Evolutionary conservation across 257 asterid species (phyloP), one percentile per base, ranked within the genome.

Genomic region (Eucommia ulmoides): DNA sequence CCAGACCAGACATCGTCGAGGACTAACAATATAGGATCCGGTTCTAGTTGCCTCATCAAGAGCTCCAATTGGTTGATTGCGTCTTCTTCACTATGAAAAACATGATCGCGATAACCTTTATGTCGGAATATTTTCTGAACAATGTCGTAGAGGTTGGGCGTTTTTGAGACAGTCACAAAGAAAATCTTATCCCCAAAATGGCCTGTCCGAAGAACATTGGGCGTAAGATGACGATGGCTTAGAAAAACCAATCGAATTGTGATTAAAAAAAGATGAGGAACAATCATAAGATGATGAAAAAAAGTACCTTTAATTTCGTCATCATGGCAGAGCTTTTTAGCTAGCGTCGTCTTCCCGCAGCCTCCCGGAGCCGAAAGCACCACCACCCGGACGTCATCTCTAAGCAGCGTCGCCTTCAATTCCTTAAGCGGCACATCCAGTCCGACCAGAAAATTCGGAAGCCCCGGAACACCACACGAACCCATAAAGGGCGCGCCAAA

Each of bases 331-430:
- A 70, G 23, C 69, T 19, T 33, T 20, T 66, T 46, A 0, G 69
- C 66, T 42, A 70, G 45, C 8, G 72, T 61, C 19, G 76, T 65
- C 62, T 70, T 70, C 22, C 76, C 76, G 55, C 69, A 65, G 3
- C 72, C 76, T 41, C 72, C 64, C 22, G 76, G 72, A 49, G 66
- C 76, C 35, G 76, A 70, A 33, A 70, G 46, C 54, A 60, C 72
- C 15, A 70, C 42, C 19, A 70, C 65, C 1, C 25, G 8, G 2
- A n/a, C 60, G 18, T 20, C 51, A 21, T 49, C 56, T 15, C 26
- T 58, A 33, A 65, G 49, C 55, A 65, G 19, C 68, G 51, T 55
- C 53, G 22, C 7, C 25, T 62, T 69, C 55, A 69, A 23, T 49
- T 69, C 65, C 46, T 53, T 19, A 42, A 69, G 52, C 1, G 65